These are phyloP conservation scores for Niveomyces coronatus DNA, from an alignment of 2,329 filamentous ascomycete genomes.

Conservation along the genomic window DNA sequence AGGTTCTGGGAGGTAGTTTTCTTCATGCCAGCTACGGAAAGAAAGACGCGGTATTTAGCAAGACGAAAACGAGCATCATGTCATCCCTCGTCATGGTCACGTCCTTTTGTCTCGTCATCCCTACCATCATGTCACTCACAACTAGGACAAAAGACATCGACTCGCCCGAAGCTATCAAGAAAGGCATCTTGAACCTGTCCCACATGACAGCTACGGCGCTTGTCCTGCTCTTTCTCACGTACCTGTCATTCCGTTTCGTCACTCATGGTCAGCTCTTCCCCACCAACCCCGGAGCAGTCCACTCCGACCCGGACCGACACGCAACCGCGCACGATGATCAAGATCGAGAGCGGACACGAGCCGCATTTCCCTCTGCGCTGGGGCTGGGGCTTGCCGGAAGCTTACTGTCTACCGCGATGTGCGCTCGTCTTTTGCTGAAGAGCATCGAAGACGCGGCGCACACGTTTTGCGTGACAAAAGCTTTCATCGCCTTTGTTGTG, in stretches of 20 bases:
- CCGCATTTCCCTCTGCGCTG: neutral
- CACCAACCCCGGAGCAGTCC: conserved; percentile 2
- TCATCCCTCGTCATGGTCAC: conserved; percentile 13
- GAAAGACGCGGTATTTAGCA: conserved; percentile 12
- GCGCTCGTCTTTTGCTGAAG: conserved; percentile 3
- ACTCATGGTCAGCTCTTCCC: conserved; percentile 12
- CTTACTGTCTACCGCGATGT: conserved; percentile 2
- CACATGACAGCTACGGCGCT: conserved; percentile 11
- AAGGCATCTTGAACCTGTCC: conserved; percentile 10
- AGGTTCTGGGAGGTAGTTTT: conserved; percentile 13
- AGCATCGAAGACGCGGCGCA: conserved; percentile 2
- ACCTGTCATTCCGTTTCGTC: conserved; percentile 12
- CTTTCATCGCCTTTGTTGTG: conserved; percentile 4
- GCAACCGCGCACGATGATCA: conserved; percentile 9
- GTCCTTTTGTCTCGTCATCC: conserved; percentile 12
- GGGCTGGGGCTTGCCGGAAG: conserved; percentile 1
- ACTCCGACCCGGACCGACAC: conserved; percentile 7
- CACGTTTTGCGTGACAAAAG: conserved; percentile 4
- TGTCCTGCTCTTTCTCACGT: conserved; percentile 11
- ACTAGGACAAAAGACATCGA: conserved; percentile 1
- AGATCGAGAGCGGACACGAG: neutral
- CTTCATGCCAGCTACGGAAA: conserved; percentile 12
- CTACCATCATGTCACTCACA: conserved; percentile 11
- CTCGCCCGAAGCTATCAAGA: conserved; percentile 5
- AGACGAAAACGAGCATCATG: conserved; percentile 12